These are phyloP conservation scores for Wilhelminamyces savonicus DNA, from an alignment of 805 yeast species.

Conservation along the genomic window DNA sequence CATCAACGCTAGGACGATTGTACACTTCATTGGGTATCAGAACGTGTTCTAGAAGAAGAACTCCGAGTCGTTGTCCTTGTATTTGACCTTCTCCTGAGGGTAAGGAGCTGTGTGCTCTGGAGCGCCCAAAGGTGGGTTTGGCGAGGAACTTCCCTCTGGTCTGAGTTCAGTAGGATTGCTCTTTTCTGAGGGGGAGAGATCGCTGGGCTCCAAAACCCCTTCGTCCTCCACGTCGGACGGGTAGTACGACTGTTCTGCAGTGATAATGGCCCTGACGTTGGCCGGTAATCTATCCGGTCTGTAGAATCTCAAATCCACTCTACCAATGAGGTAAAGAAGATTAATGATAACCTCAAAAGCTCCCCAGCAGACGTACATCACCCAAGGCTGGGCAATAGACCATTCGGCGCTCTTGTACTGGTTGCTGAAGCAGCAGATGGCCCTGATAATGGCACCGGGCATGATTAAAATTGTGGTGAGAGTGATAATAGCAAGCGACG, in stretches of 20 bases:
- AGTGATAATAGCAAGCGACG: constrained; percentile 5
- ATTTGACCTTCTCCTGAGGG: too few relatives aligned
- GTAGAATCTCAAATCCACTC: constrained; percentile 17
- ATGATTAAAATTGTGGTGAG: constrained; percentile 8
- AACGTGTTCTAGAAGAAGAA: too few relatives aligned
- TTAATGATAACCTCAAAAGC: constrained; percentile 11
- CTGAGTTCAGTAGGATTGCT: too few relatives aligned
- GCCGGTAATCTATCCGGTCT: constrained; percentile 15
- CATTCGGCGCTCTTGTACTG: constrained; percentile 1
- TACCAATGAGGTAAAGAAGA: constrained; percentile 10
- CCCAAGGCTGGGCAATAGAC: constrained; percentile 4
- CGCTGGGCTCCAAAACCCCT: too few relatives aligned
- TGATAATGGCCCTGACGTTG: constrained; percentile 10
- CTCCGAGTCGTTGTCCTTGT: too few relatives aligned
- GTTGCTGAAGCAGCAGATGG: constrained; percentile 5
- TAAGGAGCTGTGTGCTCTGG: too few relatives aligned
- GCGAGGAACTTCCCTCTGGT: too few relatives aligned
- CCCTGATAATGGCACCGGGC: constrained; percentile 7
- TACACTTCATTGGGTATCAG: too few relatives aligned
- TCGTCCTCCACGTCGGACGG: too few relatives aligned
- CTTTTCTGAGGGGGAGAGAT: too few relatives aligned
- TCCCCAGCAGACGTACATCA: constrained; percentile 15
- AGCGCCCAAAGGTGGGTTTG: too few relatives aligned
- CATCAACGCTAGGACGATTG: too few relatives aligned
- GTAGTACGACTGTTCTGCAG: constrained; percentile 11